phyloP scores from a whole-genome alignment of 2,329 filamentous ascomycete genomes.

The Exophiala aquamarina region DNA sequence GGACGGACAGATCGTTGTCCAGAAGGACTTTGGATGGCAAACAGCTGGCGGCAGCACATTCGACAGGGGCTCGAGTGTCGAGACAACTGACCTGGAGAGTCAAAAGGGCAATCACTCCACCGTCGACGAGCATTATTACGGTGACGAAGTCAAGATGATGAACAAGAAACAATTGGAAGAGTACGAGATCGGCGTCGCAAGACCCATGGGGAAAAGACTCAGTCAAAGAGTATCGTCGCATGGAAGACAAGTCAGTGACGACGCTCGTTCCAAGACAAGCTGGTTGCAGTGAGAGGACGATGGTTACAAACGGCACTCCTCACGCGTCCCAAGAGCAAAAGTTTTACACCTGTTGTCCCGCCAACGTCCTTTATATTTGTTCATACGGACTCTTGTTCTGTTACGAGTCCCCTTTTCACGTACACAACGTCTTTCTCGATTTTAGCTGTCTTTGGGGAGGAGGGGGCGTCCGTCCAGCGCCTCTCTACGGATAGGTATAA shows the following conservation, averaged over 20 bases:
- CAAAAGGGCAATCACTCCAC: neutral
- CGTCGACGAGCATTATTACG: slow-evolving; percentile 1
- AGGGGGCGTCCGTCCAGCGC: too few relatives aligned
- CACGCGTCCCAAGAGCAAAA: too few relatives aligned
- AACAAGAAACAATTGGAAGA: neutral
- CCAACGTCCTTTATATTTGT: too few relatives aligned
- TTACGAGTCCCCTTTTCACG: too few relatives aligned
- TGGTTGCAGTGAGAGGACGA: slow-evolving; percentile 8
- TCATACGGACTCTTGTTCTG: too few relatives aligned
- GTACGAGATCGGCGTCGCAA: neutral
- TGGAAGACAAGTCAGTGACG: neutral
- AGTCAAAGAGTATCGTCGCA: neutral
- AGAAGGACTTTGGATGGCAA: slow-evolving; percentile 5
- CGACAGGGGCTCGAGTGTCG: neutral
- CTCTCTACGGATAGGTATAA: too few relatives aligned
- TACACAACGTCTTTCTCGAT: too few relatives aligned
- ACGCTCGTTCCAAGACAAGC: neutral
- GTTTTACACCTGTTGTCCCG: too few relatives aligned
- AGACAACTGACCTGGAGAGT: slow-evolving; percentile 1
- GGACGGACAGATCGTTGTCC: slow-evolving; percentile 5
- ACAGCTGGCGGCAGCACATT: neutral
- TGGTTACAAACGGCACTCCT: too few relatives aligned
- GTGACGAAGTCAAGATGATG: slow-evolving; percentile 3
- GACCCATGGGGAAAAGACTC: neutral
- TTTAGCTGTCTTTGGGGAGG: too few relatives aligned